Base-by-base conservation (phyloP, 2,329 filamentous ascomycete genomes). In the Beauveria australis region DNA sequence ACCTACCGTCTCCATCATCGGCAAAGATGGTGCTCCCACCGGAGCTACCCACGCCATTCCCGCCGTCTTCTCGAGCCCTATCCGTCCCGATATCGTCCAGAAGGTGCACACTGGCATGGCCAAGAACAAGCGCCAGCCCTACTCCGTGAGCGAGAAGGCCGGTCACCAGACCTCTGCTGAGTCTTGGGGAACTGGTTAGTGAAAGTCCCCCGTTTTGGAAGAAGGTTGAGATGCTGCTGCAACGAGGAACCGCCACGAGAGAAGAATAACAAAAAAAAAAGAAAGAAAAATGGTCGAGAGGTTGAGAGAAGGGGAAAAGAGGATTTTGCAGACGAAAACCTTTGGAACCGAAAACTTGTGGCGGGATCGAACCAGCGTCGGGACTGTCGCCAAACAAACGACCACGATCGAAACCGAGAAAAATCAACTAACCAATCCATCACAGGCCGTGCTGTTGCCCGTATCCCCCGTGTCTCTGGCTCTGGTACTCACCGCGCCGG, bases 391-490 rank as follows among this genome's bases (percentile, higher is more conserved):
- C 49, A 48, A 43, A 60, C 30, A 48, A 43, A 60, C 30, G 33
- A 48, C 5, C 18, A 22, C 22, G 6, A 47, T 18, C 14, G 22
- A 43, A 24, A 16, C 1, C 10, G 22, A 51, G 24, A 55, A 30
- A 3, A 16, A 26, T 5, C 19, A 55, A 55, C 52, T 56, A 57
- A 61, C 37, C 22, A 3, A 46, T 22, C 30, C 33, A 48, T 40
- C 40, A 65, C 70, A 96, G 92, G 92, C 84, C 94, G 94, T 82
- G 94, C 94, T 80, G 94, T 99, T 76, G 95, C 94, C 79, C 94
- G 94, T 97, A 99, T 99, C 75, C 94, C 95, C 75, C 94, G 94
- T 97, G 94, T 99, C 79, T 97, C 94, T 77, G 94, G 94, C 87
- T 93, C 94, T 84, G 94, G 94, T 91, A 99, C 94, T 79, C 94